These are phyloP conservation scores for Rhizopus arrhizus DNA, from an alignment of 371 early-diverging fungal species.

Conservation along the genomic window DNA sequence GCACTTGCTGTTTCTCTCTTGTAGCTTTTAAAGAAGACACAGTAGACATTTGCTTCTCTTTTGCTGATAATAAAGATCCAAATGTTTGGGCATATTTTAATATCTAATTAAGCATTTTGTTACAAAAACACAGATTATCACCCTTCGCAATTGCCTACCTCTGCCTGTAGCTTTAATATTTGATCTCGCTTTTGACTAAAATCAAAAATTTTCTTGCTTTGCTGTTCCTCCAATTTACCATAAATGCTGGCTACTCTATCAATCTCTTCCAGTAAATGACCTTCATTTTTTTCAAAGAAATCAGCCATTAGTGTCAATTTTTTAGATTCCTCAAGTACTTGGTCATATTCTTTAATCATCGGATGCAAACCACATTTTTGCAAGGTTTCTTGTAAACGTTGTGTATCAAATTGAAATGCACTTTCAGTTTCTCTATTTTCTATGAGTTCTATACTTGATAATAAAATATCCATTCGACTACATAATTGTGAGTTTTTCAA, in stretches of 20 bases:
- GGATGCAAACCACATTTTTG: slow-evolving; percentile 18
- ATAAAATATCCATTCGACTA: slow-evolving; percentile 11
- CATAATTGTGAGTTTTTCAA: neutral
- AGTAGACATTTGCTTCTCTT: slow-evolving; percentile 64
- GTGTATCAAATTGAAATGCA: neutral
- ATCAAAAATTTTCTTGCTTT: slow-evolving; percentile 73
- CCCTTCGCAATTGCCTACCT: slow-evolving; percentile 34
- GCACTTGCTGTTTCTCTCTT: slow-evolving; percentile 82
- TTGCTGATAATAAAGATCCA: slow-evolving; percentile 67
- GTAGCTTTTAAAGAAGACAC: slow-evolving; percentile 72
- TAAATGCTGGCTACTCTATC: slow-evolving; percentile 78
- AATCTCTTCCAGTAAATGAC: slow-evolving; percentile 72
- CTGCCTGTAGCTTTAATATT: slow-evolving; percentile 69
- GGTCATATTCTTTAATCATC: slow-evolving; percentile 11
- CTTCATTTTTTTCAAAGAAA: slow-evolving; percentile 44
- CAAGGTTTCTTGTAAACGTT: slow-evolving; percentile 17
- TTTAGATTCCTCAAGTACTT: slow-evolving; percentile 15
- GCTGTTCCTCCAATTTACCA: slow-evolving; percentile 80
- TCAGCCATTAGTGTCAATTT: slow-evolving; percentile 16
- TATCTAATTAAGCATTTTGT: slow-evolving; percentile 35
- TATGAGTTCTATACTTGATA: slow-evolving; percentile 20
- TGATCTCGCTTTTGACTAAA: slow-evolving; percentile 79
- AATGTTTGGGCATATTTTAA: slow-evolving; percentile 76
- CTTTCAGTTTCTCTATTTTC: slow-evolving; percentile 9
- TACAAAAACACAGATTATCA: neutral